phyloP scores from a whole-genome alignment of 257 asterid species.

The Scutellaria barbata region DNA sequence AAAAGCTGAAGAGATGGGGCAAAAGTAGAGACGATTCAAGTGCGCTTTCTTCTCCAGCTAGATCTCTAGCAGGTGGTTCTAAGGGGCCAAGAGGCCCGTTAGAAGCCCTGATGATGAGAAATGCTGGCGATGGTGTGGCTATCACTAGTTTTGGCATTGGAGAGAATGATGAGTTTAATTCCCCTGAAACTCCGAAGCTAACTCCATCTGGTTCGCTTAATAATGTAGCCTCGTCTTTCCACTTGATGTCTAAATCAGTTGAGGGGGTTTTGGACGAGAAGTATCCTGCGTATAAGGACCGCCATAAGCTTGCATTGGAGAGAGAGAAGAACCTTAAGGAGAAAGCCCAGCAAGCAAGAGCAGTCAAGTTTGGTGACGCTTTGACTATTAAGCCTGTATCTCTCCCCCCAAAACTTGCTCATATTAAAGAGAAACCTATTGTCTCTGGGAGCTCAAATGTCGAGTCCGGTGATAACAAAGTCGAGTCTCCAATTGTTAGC shows the following conservation, averaged over 20 bases:
- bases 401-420: constrained; percentile 83
- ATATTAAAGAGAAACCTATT: constrained; percentile 67
- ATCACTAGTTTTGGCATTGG: constrained; percentile 77
- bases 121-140: constrained; percentile 76
- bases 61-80: constrained; percentile 73
- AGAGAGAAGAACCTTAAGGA: constrained; percentile 84
- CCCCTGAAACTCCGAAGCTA: constrained; percentile 55
- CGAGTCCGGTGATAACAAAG: constrained; percentile 51
- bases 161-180: constrained; percentile 59
- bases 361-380: constrained; percentile 70
- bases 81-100: constrained; percentile 77
- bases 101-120: constrained; percentile 85
- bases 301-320: constrained; percentile 90
- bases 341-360: constrained; percentile 88
- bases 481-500: constrained; percentile 65
- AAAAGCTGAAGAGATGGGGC: constrained; percentile 95
- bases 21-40: constrained; percentile 75
- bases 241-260: constrained; percentile 87
- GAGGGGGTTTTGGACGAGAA: constrained; percentile 87
- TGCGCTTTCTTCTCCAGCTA: constrained; percentile 71
- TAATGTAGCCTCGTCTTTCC: constrained; percentile 75
- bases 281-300: constrained; percentile 86
- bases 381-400: constrained; percentile 44
- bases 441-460: constrained; percentile 57
- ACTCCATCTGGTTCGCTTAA: constrained; percentile 49